These are phyloP conservation scores for Paspalum vaginatum DNA, from an alignment of 176 grass and related monocot genomes.

Conservation along the genomic window DNA sequence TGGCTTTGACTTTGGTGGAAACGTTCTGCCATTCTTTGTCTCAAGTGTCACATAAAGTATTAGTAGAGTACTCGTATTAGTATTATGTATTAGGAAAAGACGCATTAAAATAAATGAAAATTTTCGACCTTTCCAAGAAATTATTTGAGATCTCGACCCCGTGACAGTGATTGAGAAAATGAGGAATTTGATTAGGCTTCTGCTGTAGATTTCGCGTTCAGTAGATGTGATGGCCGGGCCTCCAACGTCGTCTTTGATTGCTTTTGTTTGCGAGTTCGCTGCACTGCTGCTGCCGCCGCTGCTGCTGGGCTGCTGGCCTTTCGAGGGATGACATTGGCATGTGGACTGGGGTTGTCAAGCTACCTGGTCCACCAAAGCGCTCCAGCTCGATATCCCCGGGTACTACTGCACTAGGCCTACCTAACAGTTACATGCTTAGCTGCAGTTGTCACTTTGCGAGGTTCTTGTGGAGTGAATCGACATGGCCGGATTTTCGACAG, in stretches of 20 bases:
- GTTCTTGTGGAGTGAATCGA: background rate
- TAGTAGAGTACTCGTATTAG: too few species aligned
- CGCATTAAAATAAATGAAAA: background rate
- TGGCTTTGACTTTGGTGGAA: background rate
- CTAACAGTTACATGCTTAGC: too few species aligned
- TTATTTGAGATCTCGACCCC: background rate
- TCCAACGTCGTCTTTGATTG: constrained; percentile 25
- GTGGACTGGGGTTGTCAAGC: constrained; percentile 38
- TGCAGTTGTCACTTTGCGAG: too few species aligned
- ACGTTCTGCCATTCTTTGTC: background rate
- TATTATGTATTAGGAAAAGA: background rate
- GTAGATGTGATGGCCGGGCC: constrained; percentile 1
- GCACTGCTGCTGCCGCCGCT: background rate
- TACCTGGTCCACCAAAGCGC: constrained; percentile 12
- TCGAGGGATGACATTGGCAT: background rate
- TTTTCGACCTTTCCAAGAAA: background rate
- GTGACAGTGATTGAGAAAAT: background rate
- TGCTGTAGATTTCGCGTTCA: background rate
- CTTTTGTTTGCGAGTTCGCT: background rate
- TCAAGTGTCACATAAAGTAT: constrained; percentile 1
- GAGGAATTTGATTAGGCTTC: background rate
- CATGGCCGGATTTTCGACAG: background rate
- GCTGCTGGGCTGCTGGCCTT: background rate
- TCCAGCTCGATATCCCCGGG: background rate
- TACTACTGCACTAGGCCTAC: background rate